Percentiles rank a stretch among this genome's conserved stretches.
Conservation (phyloP, 2,329 filamentous ascomycete species). For the Hymenoscyphus fructigenus region DNA sequence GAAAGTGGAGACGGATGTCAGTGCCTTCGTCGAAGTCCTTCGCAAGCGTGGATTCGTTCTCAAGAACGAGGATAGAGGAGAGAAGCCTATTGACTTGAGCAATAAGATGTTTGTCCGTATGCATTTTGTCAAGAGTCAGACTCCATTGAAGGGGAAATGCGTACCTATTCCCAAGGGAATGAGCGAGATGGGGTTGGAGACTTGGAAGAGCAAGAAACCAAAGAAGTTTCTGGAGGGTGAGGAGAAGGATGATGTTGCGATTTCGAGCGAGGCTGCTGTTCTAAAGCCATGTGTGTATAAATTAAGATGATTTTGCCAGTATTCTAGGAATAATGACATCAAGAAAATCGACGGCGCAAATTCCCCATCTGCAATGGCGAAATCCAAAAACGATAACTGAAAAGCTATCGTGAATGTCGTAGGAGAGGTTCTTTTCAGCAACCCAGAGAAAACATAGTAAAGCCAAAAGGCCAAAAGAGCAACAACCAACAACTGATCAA, state of each 20-base stretch:
- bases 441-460: no score
- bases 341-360: no score
- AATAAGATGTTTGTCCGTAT: constrained; percentile 99
- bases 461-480: no score
- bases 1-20: constrained; percentile 78
- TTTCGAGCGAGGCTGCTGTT: constrained; percentile 62
- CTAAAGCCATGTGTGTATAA: constrained; percentile 98
- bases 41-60: constrained; percentile 81
- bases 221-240: constrained; percentile 69
- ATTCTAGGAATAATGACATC: no score
- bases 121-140: constrained; percentile 84
- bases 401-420: no score
- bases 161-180: constrained; percentile 44
- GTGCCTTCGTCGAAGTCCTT: constrained; percentile 82
- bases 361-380: no score
- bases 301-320: constrained; percentile 64
- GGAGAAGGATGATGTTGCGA: constrained; percentile 59
- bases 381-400: no score
- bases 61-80: constrained; percentile 48
- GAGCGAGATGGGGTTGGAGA: constrained; percentile 57
- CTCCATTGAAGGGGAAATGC: constrained; percentile 75
- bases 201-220: constrained; percentile 72
- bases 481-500: no score
- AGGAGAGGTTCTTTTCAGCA: no score
- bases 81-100: constrained; percentile 70